Conservation (phyloP, 257 asterid genomes). For the Fraxinus excelsior region DNA sequence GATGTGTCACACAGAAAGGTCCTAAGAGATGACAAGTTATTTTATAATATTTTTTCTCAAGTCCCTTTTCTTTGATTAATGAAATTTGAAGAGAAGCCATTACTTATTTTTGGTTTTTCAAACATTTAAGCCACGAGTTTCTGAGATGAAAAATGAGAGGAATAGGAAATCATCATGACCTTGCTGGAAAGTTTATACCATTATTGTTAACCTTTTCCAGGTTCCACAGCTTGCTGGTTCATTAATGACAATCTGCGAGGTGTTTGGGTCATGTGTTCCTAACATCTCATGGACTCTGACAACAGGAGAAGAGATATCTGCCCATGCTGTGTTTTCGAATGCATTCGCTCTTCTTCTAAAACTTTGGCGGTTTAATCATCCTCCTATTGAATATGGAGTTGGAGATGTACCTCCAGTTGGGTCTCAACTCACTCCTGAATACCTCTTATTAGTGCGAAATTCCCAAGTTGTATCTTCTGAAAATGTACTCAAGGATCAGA, state of each 20-base stretch:
- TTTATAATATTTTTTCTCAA: neutral
- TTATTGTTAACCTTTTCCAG: constrained; percentile 39
- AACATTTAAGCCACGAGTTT: constrained; percentile 8
- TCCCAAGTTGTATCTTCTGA: constrained; percentile 71
- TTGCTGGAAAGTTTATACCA: neutral
- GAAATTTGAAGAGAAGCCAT: neutral
- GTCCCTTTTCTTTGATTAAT: neutral
- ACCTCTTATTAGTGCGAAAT: constrained; percentile 81
- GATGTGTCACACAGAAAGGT: too few species aligned
- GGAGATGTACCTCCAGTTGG: constrained; percentile 98
- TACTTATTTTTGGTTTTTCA: neutral
- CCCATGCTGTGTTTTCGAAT: constrained; percentile 86
- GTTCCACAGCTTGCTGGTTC: constrained; percentile 97
- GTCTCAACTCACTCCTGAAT: constrained; percentile 87
- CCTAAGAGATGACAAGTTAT: too few species aligned
- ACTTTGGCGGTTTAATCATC: constrained; percentile 94
- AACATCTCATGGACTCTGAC: constrained; percentile 65
- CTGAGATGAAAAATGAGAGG: neutral
- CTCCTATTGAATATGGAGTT: constrained; percentile 84
- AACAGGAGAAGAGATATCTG: constrained; percentile 81
- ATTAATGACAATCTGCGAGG: constrained; percentile 89
- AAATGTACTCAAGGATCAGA: constrained; percentile 64
- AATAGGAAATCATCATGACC: too few species aligned
- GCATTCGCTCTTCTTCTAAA: constrained; percentile 93
- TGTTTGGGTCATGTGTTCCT: constrained; percentile 83